Percentiles rank a stretch among this genome's conserved stretches.
phyloP scores from a whole-genome alignment of 2,329 filamentous ascomycete species.

The Cladosporium colombiae region DNA sequence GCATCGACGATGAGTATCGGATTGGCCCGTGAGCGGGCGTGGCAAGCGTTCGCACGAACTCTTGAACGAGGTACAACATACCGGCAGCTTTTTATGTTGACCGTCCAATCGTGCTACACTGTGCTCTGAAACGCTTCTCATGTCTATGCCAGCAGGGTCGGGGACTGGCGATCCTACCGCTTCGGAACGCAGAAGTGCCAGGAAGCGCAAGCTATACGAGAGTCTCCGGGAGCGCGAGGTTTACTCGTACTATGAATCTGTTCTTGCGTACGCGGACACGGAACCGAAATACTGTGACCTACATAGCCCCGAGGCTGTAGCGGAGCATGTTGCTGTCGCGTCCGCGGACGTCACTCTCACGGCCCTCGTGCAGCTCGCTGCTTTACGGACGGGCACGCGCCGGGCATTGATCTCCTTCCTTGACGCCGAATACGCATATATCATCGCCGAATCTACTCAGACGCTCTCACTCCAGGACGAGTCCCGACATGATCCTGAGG shows the following conservation, averaged over 20 bases:
- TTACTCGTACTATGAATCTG: slow-evolving; percentile 34
- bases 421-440: slow-evolving; percentile 51
- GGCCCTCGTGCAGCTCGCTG: slow-evolving; percentile 53
- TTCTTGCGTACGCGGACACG: neutral
- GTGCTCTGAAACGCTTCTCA: neutral
- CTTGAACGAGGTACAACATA: neutral
- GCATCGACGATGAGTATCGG: too few species aligned
- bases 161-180: neutral
- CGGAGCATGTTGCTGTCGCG: slow-evolving; percentile 30
- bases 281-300: slow-evolving; percentile 33
- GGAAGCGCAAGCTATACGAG: slow-evolving; percentile 25
- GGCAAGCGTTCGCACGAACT: too few species aligned
- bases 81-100: neutral
- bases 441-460: slow-evolving; percentile 56
- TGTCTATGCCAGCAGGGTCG: neutral
- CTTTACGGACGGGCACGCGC: slow-evolving; percentile 50
- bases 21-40: too few species aligned
- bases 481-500: slow-evolving; percentile 26
- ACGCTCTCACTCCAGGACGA: slow-evolving; percentile 44
- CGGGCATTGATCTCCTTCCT: slow-evolving; percentile 57
- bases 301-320: slow-evolving; percentile 25
- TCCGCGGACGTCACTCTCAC: slow-evolving; percentile 45
- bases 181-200: neutral
- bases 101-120: neutral
- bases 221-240: slow-evolving; percentile 36